Evolutionary conservation across 2,329 filamentous ascomycete genomes (phyloP).

Genomic region (Triangularia setosa): DNA sequence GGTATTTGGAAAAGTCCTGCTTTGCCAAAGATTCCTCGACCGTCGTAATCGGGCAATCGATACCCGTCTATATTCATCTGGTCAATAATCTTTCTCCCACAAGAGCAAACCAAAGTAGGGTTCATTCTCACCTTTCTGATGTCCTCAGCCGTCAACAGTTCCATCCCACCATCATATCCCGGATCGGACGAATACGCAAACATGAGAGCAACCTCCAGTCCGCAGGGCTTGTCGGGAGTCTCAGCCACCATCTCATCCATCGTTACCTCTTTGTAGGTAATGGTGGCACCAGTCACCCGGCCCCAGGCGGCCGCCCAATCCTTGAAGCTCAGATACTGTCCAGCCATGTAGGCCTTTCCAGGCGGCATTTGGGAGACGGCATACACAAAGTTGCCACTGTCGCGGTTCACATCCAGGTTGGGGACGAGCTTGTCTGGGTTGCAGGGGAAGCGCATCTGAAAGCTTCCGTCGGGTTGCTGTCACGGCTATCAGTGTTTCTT

Average conservation of each 20-base stretch:
- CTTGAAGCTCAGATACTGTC: slow-evolving; percentile 43
- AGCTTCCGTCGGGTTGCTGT: slow-evolving; percentile 38
- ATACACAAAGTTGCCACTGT: slow-evolving; percentile 46
- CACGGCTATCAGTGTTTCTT: neutral
- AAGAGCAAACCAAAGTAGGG: neutral
- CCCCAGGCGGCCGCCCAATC: slow-evolving; percentile 44
- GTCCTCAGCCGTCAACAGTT: slow-evolving; percentile 41
- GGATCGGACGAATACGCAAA: slow-evolving; percentile 44
- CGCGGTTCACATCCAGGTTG: slow-evolving; percentile 44
- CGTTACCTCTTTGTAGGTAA: slow-evolving; percentile 38
- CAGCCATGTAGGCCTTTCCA: slow-evolving; percentile 47
- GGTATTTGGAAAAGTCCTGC: slow-evolving; percentile 34
- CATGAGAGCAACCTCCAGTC: slow-evolving; percentile 44
- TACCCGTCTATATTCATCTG: slow-evolving; percentile 35
- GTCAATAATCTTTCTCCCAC: neutral
- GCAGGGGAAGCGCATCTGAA: slow-evolving; percentile 47
- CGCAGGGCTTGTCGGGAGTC: slow-evolving; percentile 38
- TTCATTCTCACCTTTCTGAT: slow-evolving; percentile 37
- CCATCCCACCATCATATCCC: slow-evolving; percentile 46
- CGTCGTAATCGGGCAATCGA: slow-evolving; percentile 42
- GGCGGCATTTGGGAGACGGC: slow-evolving; percentile 48
- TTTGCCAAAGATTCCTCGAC: slow-evolving; percentile 35
- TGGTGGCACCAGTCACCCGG: slow-evolving; percentile 32
- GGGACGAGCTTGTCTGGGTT: slow-evolving; percentile 36
- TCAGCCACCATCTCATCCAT: slow-evolving; percentile 39